phyloP scores from a whole-genome alignment of 164 flowering plant species.

The Aristolochia contorta region DNA sequence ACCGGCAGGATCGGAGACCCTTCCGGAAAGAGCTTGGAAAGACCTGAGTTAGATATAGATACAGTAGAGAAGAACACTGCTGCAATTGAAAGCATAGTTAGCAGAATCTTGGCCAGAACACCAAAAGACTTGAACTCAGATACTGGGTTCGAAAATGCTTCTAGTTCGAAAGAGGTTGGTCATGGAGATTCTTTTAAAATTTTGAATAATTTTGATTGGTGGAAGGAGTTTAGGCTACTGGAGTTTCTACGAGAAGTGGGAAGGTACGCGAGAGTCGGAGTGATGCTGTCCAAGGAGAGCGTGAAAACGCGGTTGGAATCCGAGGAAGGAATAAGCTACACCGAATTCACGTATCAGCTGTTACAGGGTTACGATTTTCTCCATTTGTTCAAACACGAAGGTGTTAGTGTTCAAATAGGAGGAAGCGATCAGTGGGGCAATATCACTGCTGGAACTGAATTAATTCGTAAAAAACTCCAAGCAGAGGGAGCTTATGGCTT shows the following conservation, averaged over 20 bases:
- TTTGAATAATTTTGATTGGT: conserved; percentile 78
- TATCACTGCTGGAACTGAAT: conserved; percentile 78
- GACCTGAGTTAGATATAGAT: conserved; percentile 52
- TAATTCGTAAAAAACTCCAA: conserved; percentile 51
- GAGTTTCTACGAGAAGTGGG: conserved; percentile 62
- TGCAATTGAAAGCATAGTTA: conserved; percentile 32
- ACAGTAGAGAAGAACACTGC: conserved; percentile 39
- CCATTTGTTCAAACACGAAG: conserved; percentile 30
- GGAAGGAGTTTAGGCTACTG: conserved; percentile 56
- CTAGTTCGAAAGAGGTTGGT: background rate
- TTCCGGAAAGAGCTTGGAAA: conserved; percentile 63
- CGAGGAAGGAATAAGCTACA: conserved; percentile 22
- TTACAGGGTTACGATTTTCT: conserved; percentile 36
- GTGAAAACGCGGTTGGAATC: conserved; percentile 29
- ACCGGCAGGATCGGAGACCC: conserved; percentile 84
- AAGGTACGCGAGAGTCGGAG: conserved; percentile 54
- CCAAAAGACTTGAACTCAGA: background rate
- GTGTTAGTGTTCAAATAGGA: conserved; percentile 70
- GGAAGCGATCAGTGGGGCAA: conserved; percentile 94
- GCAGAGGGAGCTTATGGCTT: conserved; percentile 58
- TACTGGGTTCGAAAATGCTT: background rate
- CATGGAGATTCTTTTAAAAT: conserved; percentile 16
- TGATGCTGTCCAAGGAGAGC: conserved; percentile 25
- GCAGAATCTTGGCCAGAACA: conserved; percentile 23
- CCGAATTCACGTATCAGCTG: conserved; percentile 62